Conservation (phyloP, 2,329 filamentous ascomycete genomes). For the Penicillium verrucosum region DNA sequence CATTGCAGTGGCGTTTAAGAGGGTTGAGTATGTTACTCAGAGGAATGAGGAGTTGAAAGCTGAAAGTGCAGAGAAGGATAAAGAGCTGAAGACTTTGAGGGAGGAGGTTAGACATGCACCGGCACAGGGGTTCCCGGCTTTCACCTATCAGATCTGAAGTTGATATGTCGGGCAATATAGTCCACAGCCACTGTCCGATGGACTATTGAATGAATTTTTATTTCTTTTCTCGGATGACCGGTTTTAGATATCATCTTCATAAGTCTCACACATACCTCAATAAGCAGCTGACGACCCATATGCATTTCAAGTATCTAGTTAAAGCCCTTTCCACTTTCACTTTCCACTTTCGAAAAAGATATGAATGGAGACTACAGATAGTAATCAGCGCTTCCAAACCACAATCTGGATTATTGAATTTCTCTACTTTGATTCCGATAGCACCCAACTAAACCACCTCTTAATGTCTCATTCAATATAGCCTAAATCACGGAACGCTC, state of each 20-base stretch:
- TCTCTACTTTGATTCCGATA: too few species aligned
- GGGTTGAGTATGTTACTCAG: neutral
- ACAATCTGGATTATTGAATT: too few species aligned
- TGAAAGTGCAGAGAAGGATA: neutral
- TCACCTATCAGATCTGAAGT: slow-evolving; percentile 1
- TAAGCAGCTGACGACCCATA: too few species aligned
- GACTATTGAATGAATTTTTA: neutral
- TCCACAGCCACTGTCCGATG: neutral
- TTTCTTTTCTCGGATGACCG: neutral
- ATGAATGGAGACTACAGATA: too few species aligned
- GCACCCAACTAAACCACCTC: too few species aligned
- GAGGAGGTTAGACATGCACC: neutral
- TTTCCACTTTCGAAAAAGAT: too few species aligned
- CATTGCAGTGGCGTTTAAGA: neutral
- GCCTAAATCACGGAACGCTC: neutral
- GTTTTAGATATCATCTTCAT: too few species aligned
- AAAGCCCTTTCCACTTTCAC: too few species aligned
- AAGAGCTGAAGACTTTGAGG: neutral
- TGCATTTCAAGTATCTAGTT: too few species aligned
- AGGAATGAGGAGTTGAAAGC: neutral
- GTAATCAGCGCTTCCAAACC: too few species aligned
- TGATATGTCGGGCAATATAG: neutral
- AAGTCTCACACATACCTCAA: too few species aligned
- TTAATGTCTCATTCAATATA: neutral
- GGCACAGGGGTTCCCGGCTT: neutral